phyloP scores from a whole-genome alignment of 345 rosid genomes.

The Arabidopsis arenosa region DNA sequence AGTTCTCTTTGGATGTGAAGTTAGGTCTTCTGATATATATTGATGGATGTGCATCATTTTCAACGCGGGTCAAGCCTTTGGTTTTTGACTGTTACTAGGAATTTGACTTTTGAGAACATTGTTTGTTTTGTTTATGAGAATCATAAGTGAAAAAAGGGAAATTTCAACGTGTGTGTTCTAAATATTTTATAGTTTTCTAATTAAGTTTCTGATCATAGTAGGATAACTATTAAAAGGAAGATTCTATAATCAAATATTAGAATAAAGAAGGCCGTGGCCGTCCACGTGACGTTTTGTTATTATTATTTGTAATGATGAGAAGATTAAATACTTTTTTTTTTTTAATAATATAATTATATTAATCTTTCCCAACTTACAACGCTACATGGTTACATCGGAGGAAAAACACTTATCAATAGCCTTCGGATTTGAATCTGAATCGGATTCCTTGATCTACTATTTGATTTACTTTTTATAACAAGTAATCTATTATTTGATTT shows the following conservation, averaged over 20 bases:
- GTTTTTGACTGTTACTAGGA: slow-evolving; percentile 32
- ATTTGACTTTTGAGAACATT: slow-evolving; percentile 28
- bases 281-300: slow-evolving; percentile 32
- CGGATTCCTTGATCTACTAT: background rate
- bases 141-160: background rate
- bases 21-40: background rate
- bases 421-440: slow-evolving; percentile 35
- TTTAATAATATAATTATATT: no score
- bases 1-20: background rate
- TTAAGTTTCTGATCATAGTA: background rate
- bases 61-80: slow-evolving; percentile 35
- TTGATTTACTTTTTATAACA: background rate
- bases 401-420: slow-evolving; percentile 14
- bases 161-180: slow-evolving; percentile 36
- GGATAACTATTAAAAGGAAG: slow-evolving; percentile 6
- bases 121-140: background rate
- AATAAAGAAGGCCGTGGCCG: slow-evolving; percentile 3
- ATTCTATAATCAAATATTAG: slow-evolving; percentile 1
- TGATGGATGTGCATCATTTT: slow-evolving; percentile 18
- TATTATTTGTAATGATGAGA: background rate
- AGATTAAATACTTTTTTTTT: slow-evolving; percentile 24
- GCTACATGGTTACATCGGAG: no score
- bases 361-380: no score
- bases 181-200: slow-evolving; percentile 6
- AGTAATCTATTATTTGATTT: no score